phyloP scores from a whole-genome alignment of 2,329 filamentous ascomycete genomes.

The Talaromyces sp. region DNA sequence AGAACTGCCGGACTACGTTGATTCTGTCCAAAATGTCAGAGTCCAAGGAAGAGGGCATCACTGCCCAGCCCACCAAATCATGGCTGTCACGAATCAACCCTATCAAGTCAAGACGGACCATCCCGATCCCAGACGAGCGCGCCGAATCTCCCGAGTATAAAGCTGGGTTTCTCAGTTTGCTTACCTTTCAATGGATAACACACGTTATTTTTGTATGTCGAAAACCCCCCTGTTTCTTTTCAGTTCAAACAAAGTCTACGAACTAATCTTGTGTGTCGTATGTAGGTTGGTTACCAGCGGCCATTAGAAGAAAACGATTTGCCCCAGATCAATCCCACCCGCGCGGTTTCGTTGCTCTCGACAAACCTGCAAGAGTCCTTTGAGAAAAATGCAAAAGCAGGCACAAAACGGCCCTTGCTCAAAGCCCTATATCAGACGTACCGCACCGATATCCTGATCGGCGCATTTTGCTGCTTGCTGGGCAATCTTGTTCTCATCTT shows the following conservation, averaged over 20 bases:
- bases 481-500: conserved; percentile 67
- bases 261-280: not conserved
- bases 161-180: conserved; percentile 63
- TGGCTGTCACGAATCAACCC: conserved; percentile 10
- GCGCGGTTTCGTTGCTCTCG: conserved; percentile 63
- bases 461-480: conserved; percentile 65
- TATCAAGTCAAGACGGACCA: conserved; percentile 22
- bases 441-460: conserved; percentile 72
- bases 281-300: conserved; percentile 70
- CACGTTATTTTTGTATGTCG: conserved; percentile 65
- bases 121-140: conserved; percentile 49
- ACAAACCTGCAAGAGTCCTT: conserved; percentile 61
- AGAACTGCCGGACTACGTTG: not conserved
- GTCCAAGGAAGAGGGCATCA: conserved; percentile 9
- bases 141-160: conserved; percentile 59
- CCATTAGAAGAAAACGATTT: conserved; percentile 74
- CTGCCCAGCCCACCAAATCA: not conserved
- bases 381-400: conserved; percentile 56
- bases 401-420: conserved; percentile 65
- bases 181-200: conserved; percentile 83
- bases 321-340: conserved; percentile 73
- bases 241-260: not conserved
- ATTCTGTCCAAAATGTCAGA: not conserved
- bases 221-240: too few species aligned
- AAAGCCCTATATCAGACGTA: conserved; percentile 80